These are phyloP conservation scores for Neohortaea acidophila DNA, from an alignment of 495 filamentous ascomycete genomes.

Conservation along the genomic window DNA sequence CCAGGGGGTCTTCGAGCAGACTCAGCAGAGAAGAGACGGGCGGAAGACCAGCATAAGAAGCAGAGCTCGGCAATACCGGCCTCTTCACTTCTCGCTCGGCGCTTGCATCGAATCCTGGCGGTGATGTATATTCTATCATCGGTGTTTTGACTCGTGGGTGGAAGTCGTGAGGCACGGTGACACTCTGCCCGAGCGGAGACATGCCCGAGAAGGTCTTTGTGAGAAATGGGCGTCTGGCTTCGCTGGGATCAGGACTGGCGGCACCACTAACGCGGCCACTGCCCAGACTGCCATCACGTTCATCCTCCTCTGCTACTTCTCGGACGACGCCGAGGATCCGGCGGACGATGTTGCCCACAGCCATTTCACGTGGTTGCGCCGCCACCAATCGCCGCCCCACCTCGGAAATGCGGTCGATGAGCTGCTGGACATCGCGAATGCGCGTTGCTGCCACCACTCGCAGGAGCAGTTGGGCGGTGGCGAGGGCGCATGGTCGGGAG, in stretches of 20 bases:
- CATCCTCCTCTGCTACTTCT: conserved; percentile 60
- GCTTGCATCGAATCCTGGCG: conserved; percentile 8
- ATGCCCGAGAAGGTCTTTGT: conserved; percentile 28
- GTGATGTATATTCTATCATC: background rate
- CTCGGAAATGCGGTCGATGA: conserved; percentile 60
- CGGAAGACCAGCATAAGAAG: conserved; percentile 37
- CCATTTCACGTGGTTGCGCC: conserved; percentile 77
- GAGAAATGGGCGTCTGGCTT: conserved; percentile 26
- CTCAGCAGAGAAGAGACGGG: conserved; percentile 63
- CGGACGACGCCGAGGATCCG: conserved; percentile 80
- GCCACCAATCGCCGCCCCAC: conserved; percentile 58
- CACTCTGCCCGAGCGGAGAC: conserved; percentile 28
- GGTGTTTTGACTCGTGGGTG: background rate
- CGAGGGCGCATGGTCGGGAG: conserved; percentile 74
- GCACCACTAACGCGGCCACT: conserved; percentile 16
- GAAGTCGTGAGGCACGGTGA: conserved; percentile 21
- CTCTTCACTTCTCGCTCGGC: conserved; percentile 26
- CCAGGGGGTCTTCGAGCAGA: conserved; percentile 48
- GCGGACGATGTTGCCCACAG: conserved; percentile 83
- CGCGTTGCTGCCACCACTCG: conserved; percentile 62
- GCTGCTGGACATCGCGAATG: conserved; percentile 55
- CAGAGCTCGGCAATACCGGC: conserved; percentile 38
- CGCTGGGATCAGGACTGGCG: background rate
- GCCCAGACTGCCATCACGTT: conserved; percentile 42
- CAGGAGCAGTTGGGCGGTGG: conserved; percentile 73